phyloP scores from a whole-genome alignment of 306 rosid genomes.

The Argentina anserina region DNA sequence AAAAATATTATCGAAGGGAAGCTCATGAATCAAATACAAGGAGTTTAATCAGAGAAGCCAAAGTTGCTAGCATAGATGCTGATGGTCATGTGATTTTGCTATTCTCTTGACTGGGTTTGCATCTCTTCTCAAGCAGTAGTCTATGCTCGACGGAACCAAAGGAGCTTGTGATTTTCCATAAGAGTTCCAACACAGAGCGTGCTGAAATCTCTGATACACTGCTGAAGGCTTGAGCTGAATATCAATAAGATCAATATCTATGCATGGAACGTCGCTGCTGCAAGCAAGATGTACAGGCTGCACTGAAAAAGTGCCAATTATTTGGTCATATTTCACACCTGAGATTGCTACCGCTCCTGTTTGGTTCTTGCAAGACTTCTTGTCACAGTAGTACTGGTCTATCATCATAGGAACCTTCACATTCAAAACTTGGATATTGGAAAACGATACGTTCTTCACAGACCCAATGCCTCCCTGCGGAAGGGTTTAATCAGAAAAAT shows the following conservation, averaged over 20 bases:
- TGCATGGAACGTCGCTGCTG: conserved; percentile 73
- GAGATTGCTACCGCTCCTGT: conserved; percentile 55
- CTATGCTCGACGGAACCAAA: conserved; percentile 62
- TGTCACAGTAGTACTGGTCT: conserved; percentile 90
- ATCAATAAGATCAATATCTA: conserved; percentile 55
- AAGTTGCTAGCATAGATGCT: conserved; percentile 34
- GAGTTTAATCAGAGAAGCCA: neutral
- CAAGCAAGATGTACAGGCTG: conserved; percentile 80
- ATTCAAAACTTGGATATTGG: conserved; percentile 60
- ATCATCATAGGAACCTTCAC: conserved; percentile 71
- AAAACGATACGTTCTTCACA: conserved; percentile 81
- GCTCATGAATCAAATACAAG: conserved; percentile 17
- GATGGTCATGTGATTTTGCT: conserved; percentile 56
- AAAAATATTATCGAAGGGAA: conserved; percentile 51
- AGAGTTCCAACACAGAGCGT: conserved; percentile 60
- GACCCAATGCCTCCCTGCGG: conserved; percentile 84
- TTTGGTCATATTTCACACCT: conserved; percentile 53
- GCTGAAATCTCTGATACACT: conserved; percentile 27
- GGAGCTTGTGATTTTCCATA: conserved; percentile 73
- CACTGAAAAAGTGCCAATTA: conserved; percentile 51
- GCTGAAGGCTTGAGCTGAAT: conserved; percentile 65
- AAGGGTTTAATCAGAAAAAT: neutral
- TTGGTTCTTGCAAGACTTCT: conserved; percentile 69
- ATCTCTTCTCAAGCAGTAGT: conserved; percentile 70
- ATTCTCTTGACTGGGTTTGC: conserved; percentile 45